Conservation (phyloP, 139 green algal species). For the Nannochloris sp. region DNA sequence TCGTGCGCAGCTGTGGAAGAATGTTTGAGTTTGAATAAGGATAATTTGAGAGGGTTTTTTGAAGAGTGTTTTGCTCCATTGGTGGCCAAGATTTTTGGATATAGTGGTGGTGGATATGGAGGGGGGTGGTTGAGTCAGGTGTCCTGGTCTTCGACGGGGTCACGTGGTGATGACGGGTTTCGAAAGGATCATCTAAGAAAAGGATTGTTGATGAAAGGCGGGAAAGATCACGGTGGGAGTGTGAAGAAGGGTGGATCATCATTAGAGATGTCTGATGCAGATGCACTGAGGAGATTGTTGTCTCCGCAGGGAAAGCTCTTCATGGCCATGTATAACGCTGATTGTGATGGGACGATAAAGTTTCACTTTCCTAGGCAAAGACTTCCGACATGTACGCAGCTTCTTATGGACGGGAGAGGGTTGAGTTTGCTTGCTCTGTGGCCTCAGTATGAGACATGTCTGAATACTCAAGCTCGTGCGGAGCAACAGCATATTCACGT, state of each 20-base stretch:
- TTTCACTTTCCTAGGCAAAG: conserved; percentile 68
- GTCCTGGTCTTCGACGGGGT: no score
- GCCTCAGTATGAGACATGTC: conserved; percentile 57
- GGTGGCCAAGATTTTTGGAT: conserved; percentile 67
- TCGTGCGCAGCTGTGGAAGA: conserved; percentile 52
- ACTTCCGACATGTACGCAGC: conserved; percentile 65
- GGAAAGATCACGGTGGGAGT: conserved; percentile 37
- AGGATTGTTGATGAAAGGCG: conserved; percentile 40
- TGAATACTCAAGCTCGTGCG: conserved; percentile 10
- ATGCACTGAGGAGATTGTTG: conserved; percentile 48
- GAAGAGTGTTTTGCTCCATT: conserved; percentile 66
- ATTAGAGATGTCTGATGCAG: conserved; percentile 3
- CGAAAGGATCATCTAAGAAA: no score
- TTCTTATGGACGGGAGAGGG: conserved; percentile 36
- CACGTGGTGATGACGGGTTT: no score
- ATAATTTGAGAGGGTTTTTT: conserved; percentile 76
- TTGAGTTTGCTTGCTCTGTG: conserved; percentile 42
- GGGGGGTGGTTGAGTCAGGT: no score
- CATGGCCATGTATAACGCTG: conserved; percentile 51
- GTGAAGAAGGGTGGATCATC: conserved; percentile 20
- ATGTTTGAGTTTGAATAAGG: conserved; percentile 54
- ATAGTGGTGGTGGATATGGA: conserved; percentile 42
- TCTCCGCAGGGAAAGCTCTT: conserved; percentile 55
- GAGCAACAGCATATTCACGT: conserved; percentile 40
- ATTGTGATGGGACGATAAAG: conserved; percentile 56